Base-by-base conservation (phyloP, 352 stramenopile species). In the Nothophytophthora sp. region DNA sequence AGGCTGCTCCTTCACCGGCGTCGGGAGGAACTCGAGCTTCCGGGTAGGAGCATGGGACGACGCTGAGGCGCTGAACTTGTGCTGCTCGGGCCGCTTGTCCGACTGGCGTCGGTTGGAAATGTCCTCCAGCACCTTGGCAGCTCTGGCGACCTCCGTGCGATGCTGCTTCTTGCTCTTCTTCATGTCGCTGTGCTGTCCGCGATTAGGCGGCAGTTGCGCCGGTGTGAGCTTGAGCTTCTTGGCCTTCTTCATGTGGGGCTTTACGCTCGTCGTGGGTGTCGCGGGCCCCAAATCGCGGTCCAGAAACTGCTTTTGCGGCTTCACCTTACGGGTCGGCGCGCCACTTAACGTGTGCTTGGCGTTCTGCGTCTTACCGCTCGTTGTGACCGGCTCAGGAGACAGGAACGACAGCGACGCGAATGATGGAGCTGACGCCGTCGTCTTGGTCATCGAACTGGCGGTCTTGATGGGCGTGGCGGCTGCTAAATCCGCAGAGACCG, bases 11-110 rank as follows among this genome's bases (percentile, higher is more conserved):
- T 73, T 86, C 1, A 68, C 44, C 3, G 69, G 71, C 30, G 74
- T 83, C 5, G 50, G 49, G 12, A 35, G 43, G 44, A 86, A 86
- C 50, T 75, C 69, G 0, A 86, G 48, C 33, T 81, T 85, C 20
- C 73, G 39, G 2, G 70, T 81, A 8, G 50, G 49, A 50, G 72
- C 32, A n/a, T 65, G 51, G 19, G 38, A 49, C 12, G 27, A 16
- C 15, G 48, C 42, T 9, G 38, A 37, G 23, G 43, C 19, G 11
- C 11, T 16, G 5, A n/a, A 10, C 33, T 62, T 51, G 16, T 25
- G 12, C n/a, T 33, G 30, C 19, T 20, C 18, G 7, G 44, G 28
- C 22, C 50, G 40, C 4, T 50, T 60, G 11, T 65, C 55, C 16
- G 40, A 24, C 16, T 39, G 40, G 10, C 19, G 42, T 22, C 34